Conservation (phyloP, 768 basidiomycete genomes). For the Suillus discolor region DNA sequence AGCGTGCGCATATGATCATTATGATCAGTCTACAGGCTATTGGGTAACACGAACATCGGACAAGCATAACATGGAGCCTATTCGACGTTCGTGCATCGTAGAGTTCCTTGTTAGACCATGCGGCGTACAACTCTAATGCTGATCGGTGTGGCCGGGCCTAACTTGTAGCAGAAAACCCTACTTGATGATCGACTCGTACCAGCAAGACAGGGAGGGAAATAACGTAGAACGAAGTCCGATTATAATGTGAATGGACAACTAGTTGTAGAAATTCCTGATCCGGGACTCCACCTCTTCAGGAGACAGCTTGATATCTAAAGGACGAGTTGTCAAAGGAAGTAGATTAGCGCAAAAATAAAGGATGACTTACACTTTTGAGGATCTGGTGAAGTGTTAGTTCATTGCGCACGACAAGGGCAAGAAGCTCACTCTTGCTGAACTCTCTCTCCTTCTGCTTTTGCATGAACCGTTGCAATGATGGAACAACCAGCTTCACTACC, state of each 20-base stretch:
- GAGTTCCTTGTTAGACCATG: too few species aligned
- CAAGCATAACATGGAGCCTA: too few species aligned
- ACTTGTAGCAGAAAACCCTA: too few species aligned
- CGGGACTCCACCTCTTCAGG: conserved; percentile 74
- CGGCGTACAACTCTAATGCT: too few species aligned
- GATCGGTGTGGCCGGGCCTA: too few species aligned
- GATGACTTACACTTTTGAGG: conserved; percentile 52
- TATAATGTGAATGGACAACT: not conserved
- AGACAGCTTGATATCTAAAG: conserved; percentile 75
- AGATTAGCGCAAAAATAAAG: conserved; percentile 2
- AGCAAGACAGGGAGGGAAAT: too few species aligned
- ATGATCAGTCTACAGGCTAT: not conserved
- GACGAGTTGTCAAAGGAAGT: conserved; percentile 16
- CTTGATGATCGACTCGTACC: too few species aligned
- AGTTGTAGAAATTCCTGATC: conserved; percentile 62
- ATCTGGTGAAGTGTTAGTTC: conserved; percentile 33
- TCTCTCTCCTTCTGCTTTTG: conserved; percentile 80
- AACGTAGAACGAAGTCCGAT: not conserved
- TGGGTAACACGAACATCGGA: too few species aligned
- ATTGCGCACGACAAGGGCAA: conserved; percentile 6
- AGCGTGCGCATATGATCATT: not conserved
- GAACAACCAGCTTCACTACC: conserved; percentile 74
- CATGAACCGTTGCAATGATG: conserved; percentile 71
- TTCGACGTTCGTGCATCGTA: too few species aligned
- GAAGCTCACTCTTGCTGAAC: conserved; percentile 75